phyloP scores from a whole-genome alignment of 768 basidiomycete genomes.

The Pisolithus albus region DNA sequence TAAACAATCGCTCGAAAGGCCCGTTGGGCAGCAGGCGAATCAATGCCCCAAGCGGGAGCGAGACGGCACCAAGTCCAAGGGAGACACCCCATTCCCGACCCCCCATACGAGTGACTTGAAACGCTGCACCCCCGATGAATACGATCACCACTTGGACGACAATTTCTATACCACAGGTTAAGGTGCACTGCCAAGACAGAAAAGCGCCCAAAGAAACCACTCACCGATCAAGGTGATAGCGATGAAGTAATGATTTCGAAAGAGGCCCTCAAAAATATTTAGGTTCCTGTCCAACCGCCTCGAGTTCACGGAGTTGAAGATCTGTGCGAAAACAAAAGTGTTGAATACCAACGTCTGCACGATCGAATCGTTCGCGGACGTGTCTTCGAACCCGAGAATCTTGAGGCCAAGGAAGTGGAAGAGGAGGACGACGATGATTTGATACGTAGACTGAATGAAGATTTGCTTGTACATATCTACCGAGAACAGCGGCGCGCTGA shows the following conservation, averaged over 20 bases:
- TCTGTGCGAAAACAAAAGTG: constrained; percentile 96
- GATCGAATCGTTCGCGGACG: constrained; percentile 31
- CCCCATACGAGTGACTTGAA: constrained; percentile 73
- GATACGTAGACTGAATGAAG: constrained; percentile 80
- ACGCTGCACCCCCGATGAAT: constrained; percentile 85
- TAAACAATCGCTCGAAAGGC: constrained; percentile 63
- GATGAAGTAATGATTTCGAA: constrained; percentile 78
- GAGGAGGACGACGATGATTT: constrained; percentile 73
- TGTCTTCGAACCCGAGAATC: constrained; percentile 57
- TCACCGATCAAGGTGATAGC: constrained; percentile 77
- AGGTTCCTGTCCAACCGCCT: constrained; percentile 77
- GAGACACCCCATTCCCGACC: constrained; percentile 94
- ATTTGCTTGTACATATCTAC: constrained; percentile 98
- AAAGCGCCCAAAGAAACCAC: constrained; percentile 14
- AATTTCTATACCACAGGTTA: constrained; percentile 51
- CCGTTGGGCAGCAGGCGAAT: constrained; percentile 76
- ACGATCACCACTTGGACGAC: constrained; percentile 83
- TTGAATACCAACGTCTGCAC: constrained; percentile 93
- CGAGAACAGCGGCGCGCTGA: constrained; percentile 81
- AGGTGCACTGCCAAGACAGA: constrained; percentile 1
- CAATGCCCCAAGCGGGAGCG: constrained; percentile 81
- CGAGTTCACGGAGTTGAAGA: constrained; percentile 93
- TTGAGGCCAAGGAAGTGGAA: constrained; percentile 79
- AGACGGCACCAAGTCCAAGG: constrained; percentile 76
- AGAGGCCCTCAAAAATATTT: constrained; percentile 85